These are phyloP conservation scores for Umbelopsis sp. DNA, from an alignment of 371 early-diverging fungal species.

Conservation along the genomic window DNA sequence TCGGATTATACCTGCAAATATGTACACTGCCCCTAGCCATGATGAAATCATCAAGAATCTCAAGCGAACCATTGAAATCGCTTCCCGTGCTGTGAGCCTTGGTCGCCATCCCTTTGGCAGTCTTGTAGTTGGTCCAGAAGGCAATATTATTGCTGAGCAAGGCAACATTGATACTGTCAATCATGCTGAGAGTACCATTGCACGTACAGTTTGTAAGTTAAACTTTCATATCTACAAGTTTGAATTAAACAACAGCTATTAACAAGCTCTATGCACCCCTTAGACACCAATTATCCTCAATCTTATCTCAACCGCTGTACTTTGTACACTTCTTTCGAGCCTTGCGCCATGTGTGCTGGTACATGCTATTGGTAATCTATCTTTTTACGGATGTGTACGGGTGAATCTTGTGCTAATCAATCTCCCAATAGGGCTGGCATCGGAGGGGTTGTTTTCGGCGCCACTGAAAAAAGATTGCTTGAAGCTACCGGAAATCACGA, in stretches of 20 bases:
- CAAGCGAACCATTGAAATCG: constrained; percentile 27
- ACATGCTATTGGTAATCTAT: constrained; percentile 26
- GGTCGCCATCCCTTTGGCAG: constrained; percentile 39
- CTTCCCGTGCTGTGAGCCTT: constrained; percentile 26
- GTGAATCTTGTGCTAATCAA: too few species aligned
- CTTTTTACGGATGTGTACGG: too few species aligned
- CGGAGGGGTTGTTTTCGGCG: constrained; percentile 33
- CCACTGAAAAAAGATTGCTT: constrained; percentile 28
- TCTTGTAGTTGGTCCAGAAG: constrained; percentile 33
- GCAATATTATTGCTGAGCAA: constrained; percentile 31
- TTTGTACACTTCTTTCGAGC: constrained; percentile 39
- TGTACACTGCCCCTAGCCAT: constrained; percentile 16
- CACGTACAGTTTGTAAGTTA: constrained; percentile 32
- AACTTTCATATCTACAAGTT: background rate
- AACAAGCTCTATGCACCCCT: background rate
- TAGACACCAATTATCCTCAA: constrained; percentile 33
- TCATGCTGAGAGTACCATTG: constrained; percentile 37
- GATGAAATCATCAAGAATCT: constrained; percentile 28
- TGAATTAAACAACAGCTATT: background rate
- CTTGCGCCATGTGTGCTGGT: constrained; percentile 39
- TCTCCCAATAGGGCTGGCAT: constrained; percentile 25
- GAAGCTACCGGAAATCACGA: constrained; percentile 29
- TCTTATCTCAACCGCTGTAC: constrained; percentile 29
- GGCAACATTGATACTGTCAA: constrained; percentile 32
- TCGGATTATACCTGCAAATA: constrained; percentile 7